Base-by-base conservation (phyloP, 257 asterid species). In the Solanum boliviense region DNA sequence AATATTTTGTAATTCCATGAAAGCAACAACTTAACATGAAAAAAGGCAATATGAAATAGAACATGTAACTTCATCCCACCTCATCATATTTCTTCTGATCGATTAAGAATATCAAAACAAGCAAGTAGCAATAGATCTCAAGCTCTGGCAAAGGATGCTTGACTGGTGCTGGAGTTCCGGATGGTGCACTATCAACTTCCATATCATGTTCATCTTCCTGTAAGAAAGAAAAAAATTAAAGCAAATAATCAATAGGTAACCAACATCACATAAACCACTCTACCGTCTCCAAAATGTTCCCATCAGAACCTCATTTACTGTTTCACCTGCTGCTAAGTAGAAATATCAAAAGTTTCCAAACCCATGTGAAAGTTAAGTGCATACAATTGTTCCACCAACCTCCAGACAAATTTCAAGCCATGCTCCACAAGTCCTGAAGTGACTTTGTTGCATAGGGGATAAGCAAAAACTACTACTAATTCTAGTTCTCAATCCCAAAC, bases 71-170 rank as follows among this genome's bases (percentile, higher is more conserved):
- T 23, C 29, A 52, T 16, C 84, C 18, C 82, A 94, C 98, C 98
- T 95, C 98, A 75, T 39, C 86, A 88, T 92, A 95, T 91, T 91
- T 94, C 93, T 94, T 94, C 89, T 92, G 95, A 89, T 96, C 98
- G 60, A 96, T 94, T 88, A 96, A 89, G 91, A 91, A 95, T 52
- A 94, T 95, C 44, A 95, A 92, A 85, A 94, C 91, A 68, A 96
- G 96, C 93, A 96, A 91, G 92, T 94, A 93, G 91, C 95, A 94
- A 89, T 91, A 96, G 87, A 95, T 93, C 94, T 96, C 98, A 88
- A 95, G 91, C 90, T 95, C 99, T 18, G 98, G 98, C 88, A 95
- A 87, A 36, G 93, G 86, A 89, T 94, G 95, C 91, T 94, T 95
- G 38, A 91, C 73, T 23, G 95, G 90, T 76, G 92, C 90, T 52